Percentiles rank a stretch among this genome's conserved stretches.
These are phyloP conservation scores for Penicillium roqueforti DNA, from an alignment of 495 filamentous ascomycete species.

Conservation along the genomic window DNA sequence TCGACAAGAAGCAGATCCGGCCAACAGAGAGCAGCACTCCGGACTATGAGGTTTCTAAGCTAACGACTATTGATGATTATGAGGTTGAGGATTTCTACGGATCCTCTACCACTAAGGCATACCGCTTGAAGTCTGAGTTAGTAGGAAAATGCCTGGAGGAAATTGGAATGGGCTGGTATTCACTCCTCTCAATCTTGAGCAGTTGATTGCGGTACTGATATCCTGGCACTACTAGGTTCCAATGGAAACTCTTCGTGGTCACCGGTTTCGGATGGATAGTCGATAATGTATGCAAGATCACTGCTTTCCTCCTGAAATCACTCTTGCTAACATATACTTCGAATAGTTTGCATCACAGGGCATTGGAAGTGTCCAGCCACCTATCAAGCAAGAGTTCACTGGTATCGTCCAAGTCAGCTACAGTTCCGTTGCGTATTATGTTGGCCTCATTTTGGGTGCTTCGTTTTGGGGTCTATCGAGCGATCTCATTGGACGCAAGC, in stretches of 20 bases:
- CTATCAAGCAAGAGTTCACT: constrained; percentile 28
- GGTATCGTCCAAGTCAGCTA: constrained; percentile 30
- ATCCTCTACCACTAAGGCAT: constrained; percentile 28
- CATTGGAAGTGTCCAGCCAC: constrained; percentile 29
- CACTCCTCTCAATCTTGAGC: background rate
- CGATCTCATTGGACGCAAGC: constrained; percentile 31
- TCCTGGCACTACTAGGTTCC: constrained; percentile 22
- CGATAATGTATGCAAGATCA: constrained; percentile 24
- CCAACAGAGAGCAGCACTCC: background rate
- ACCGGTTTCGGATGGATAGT: constrained; percentile 37
- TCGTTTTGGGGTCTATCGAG: constrained; percentile 34
- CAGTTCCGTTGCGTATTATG: constrained; percentile 36
- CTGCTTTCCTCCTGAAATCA: background rate
- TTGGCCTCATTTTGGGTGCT: constrained; percentile 33
- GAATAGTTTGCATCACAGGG: constrained; percentile 31
- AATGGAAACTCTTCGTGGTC: constrained; percentile 33
- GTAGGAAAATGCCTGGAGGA: constrained; percentile 30
- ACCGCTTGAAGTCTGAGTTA: constrained; percentile 34
- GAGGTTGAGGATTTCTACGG: constrained; percentile 32
- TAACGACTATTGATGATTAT: constrained; percentile 18
- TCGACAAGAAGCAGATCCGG: constrained; percentile 1
- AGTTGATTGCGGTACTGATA: too few relatives aligned
- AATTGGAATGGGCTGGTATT: constrained; percentile 34
- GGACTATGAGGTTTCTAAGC: constrained; percentile 18
- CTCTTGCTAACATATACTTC: background rate